A percentile compares a stretch with the other conserved stretches of the same genome.
These are phyloP conservation scores for Gryganskiella cystojenkinii DNA, from an alignment of 192 early-diverging fungal species.

Conservation along the genomic window DNA sequence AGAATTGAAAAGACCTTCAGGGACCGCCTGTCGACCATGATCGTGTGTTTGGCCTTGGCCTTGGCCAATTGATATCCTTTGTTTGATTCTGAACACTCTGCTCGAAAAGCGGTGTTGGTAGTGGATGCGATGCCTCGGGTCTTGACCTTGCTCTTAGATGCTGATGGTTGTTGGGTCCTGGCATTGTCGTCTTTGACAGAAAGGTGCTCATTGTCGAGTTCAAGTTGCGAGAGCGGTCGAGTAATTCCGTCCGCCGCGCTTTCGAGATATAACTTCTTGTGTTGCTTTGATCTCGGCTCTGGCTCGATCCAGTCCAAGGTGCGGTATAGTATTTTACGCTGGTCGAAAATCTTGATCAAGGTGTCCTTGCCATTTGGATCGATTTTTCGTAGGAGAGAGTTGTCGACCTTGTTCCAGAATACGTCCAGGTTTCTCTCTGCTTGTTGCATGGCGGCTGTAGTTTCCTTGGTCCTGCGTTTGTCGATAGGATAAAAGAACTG, in stretches of 20 bases:
- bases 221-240: too few relatives aligned
- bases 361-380: too few relatives aligned
- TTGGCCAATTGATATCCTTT: too few relatives aligned
- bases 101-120: background rate
- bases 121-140: too few relatives aligned
- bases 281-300: background rate
- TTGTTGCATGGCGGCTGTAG: background rate
- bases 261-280: background rate
- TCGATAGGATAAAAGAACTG: background rate
- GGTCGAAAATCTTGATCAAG: too few relatives aligned
- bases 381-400: too few relatives aligned
- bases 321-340: background rate
- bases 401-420: too few relatives aligned
- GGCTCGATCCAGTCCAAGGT: constrained; percentile 1
- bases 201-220: too few relatives aligned
- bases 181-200: too few relatives aligned
- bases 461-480: background rate
- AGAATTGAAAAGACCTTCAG: constrained; percentile 40
- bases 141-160: constrained; percentile 38
- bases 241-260: background rate
- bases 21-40: background rate
- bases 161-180: background rate
- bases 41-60: background rate
- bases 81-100: too few relatives aligned
- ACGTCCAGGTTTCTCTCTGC: background rate